Percentiles rank a stretch among this genome's conserved stretches.
phyloP scores from a whole-genome alignment of 257 asterid genomes.

The Solanum lignicaule region DNA sequence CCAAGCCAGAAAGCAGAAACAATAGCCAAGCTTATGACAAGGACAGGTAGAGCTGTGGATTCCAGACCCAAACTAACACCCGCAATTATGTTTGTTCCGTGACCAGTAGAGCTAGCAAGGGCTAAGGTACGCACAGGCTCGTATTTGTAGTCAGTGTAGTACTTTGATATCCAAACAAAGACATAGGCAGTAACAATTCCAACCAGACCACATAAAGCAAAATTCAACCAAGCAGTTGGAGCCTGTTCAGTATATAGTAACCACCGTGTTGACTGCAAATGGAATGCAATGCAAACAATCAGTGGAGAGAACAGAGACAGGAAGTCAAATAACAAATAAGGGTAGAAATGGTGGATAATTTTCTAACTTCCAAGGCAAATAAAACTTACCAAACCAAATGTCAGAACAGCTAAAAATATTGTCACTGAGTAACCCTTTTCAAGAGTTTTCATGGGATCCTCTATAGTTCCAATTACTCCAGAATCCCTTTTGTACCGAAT shows the following conservation, averaged over 20 bases:
- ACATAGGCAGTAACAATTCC: slow-evolving; percentile 88
- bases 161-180: slow-evolving; percentile 83
- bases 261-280: slow-evolving; percentile 96
- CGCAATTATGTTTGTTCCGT: slow-evolving; percentile 97
- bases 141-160: slow-evolving; percentile 95
- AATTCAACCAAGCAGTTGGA: slow-evolving; percentile 96
- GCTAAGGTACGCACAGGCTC: slow-evolving; percentile 96
- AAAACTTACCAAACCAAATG: slow-evolving; percentile 84
- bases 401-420: slow-evolving; percentile 71
- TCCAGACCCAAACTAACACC: slow-evolving; percentile 98
- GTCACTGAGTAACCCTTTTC: slow-evolving; percentile 94
- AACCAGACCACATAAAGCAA: slow-evolving; percentile 92
- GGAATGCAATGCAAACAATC: slow-evolving; percentile 5
- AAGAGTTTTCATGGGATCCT: slow-evolving; percentile 94
- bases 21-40: slow-evolving; percentile 76
- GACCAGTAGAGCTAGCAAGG: slow-evolving; percentile 89
- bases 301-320: slow-evolving; percentile 11
- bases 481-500: slow-evolving; percentile 68
- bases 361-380: not conserved
- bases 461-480: slow-evolving; percentile 52
- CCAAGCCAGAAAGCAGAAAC: slow-evolving; percentile 97
- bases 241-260: slow-evolving; percentile 96
- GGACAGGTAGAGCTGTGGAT: slow-evolving; percentile 98
- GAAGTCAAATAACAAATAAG: not conserved
- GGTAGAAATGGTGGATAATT: not conserved